Conservation (phyloP, 2,329 filamentous ascomycete genomes). For the Ophiostoma sp. region DNA sequence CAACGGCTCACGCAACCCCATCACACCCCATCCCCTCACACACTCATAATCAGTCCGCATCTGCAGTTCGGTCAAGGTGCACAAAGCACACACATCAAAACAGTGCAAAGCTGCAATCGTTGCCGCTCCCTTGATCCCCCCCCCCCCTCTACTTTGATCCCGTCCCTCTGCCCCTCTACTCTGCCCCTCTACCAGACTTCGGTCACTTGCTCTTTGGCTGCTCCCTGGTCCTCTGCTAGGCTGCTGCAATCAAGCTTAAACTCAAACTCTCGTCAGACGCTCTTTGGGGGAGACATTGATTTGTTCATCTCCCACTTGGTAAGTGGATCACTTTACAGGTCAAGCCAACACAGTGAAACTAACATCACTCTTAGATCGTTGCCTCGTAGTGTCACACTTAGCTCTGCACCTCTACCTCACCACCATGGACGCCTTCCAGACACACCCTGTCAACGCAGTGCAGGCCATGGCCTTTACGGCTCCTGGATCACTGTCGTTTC, state of each 20-base stretch:
- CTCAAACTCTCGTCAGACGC: constrained; percentile 7
- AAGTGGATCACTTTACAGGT: constrained; percentile 35
- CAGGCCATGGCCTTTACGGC: constrained; percentile 96
- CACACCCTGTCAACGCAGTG: constrained; percentile 82
- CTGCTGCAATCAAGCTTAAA: background rate
- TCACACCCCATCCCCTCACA: background rate
- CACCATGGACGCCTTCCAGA: constrained; percentile 79
- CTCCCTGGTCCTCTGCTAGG: too few relatives aligned
- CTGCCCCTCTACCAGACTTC: background rate
- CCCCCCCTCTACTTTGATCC: background rate
- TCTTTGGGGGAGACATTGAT: constrained; percentile 84
- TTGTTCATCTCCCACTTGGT: constrained; percentile 92
- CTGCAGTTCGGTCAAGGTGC: constrained; percentile 6
- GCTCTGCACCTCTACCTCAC: background rate
- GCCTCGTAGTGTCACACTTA: background rate
- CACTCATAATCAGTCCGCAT: background rate
- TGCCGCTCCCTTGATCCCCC: background rate
- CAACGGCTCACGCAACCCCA: background rate
- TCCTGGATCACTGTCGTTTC: constrained; percentile 86
- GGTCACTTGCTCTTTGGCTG: background rate
- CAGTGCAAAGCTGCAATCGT: background rate
- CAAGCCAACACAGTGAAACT: background rate
- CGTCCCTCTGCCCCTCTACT: background rate
- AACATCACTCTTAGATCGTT: background rate
- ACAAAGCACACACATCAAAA: background rate